phyloP scores from a whole-genome alignment of 108 stramenopile species.

The Conticribra weissflogii region DNA sequence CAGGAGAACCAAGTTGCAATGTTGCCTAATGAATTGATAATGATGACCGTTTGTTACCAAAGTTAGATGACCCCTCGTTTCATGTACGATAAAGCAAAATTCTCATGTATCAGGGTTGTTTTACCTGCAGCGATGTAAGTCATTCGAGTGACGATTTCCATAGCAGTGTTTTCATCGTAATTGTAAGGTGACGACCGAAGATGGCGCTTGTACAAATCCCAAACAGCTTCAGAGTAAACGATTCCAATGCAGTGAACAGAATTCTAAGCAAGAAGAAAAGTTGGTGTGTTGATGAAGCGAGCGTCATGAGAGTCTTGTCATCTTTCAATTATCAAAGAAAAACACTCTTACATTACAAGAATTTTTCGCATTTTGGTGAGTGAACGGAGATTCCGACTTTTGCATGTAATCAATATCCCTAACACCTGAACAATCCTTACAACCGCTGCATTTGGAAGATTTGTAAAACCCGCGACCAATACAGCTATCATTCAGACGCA shows the following conservation, averaged over 20 bases:
- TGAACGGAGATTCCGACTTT: neutral
- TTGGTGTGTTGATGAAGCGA: no score
- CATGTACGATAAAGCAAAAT: no score
- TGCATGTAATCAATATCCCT: constrained; percentile 14
- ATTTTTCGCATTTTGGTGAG: constrained; percentile 10
- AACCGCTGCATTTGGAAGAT: neutral
- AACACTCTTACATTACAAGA: neutral
- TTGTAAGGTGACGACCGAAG: constrained; percentile 4
- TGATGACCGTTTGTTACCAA: no score
- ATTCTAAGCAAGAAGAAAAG: no score
- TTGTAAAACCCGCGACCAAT: constrained; percentile 27
- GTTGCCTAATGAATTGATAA: no score
- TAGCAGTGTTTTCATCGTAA: constrained; percentile 33
- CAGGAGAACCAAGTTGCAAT: constrained; percentile 26
- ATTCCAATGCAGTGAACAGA: constrained; percentile 18
- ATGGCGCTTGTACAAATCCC: constrained; percentile 21
- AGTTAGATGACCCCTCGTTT: no score
- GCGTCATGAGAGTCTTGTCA: no score
- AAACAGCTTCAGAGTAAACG: constrained; percentile 26
- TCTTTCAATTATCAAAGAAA: no score
- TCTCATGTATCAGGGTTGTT: no score
- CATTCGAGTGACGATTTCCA: constrained; percentile 23
- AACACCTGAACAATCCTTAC: constrained; percentile 11
- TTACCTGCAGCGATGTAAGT: constrained; percentile 33
- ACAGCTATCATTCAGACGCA: constrained; percentile 18